Conservation (phyloP, 495 filamentous ascomycete species). For the Penicillium longicatenatum region DNA sequence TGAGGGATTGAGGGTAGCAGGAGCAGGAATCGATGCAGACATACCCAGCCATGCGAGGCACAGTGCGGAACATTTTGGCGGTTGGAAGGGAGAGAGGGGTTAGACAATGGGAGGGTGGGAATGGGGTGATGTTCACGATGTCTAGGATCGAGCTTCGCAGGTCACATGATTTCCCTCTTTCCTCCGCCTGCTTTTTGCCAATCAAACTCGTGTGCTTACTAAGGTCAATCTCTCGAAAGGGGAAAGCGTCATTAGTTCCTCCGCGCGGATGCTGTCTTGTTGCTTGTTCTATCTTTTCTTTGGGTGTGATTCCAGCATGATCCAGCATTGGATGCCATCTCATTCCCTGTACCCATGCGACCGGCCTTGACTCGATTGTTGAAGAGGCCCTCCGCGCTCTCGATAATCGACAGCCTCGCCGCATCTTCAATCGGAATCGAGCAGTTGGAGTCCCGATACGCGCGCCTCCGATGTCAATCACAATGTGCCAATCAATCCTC, state of each 20-base stretch:
- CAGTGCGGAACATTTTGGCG: slow-evolving; percentile 52
- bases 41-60: slow-evolving; percentile 51
- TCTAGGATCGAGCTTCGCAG: slow-evolving; percentile 33
- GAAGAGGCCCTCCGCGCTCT: slow-evolving; percentile 54
- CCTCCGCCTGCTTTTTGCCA: slow-evolving; percentile 31
- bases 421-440: slow-evolving; percentile 42
- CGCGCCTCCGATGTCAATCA: slow-evolving; percentile 32
- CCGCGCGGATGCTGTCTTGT: slow-evolving; percentile 4
- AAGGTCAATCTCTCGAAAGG: slow-evolving; percentile 19
- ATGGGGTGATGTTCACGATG: slow-evolving; percentile 36
- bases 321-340: slow-evolving; percentile 16
- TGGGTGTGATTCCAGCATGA: slow-evolving; percentile 7
- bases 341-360: slow-evolving; percentile 43
- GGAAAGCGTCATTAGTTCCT: slow-evolving; percentile 25
- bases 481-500: not conserved
- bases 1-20: slow-evolving; percentile 5
- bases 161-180: slow-evolving; percentile 39
- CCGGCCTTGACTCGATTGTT: slow-evolving; percentile 56
- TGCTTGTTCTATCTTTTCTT: slow-evolving; percentile 1
- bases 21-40: slow-evolving; percentile 14
- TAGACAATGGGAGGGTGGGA: slow-evolving; percentile 25
- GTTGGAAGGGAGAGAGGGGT: slow-evolving; percentile 34
- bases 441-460: slow-evolving; percentile 31
- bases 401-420: slow-evolving; percentile 46
- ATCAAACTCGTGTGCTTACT: slow-evolving; percentile 28